Evolutionary conservation across 2,329 filamentous ascomycete species (phyloP), one percentile per base, ranked within the genome.

Genomic region (Alternaria sp.): DNA sequence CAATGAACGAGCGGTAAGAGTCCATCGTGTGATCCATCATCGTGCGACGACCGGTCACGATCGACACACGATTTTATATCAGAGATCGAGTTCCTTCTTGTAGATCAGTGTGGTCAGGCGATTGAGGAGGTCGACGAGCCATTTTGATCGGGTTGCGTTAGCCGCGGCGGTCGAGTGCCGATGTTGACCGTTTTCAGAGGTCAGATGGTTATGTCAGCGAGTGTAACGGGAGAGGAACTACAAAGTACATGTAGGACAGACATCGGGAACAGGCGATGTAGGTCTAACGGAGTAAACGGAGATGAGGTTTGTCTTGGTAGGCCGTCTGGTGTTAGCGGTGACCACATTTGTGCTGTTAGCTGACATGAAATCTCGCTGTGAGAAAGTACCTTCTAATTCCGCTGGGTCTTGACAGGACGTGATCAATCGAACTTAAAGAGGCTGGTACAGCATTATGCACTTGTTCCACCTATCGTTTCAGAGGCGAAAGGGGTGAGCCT

Each of bases 21-120:
- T 28, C 44, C 45, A 58, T 47, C 55, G 23, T 58, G 28, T 49
- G 58, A 51, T 28, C 53, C 14, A 10, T 18, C 15, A 14, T 54
- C 47, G 57, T 59, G 49, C 44, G 47, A 45, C 20, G 15, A 28
- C 26, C 33, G 33, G 28, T 49, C 11, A 33, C 33, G 33, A 45
- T 50, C 53, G 46, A n/a, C 45, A 43, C 18, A 50, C 15, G 33
- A 15, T 50, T 18, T 14, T 18, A 15, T 53, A 21, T 53, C 49
- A 33, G n/a, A 41, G 49, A 37, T 23, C 28, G 15, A 25, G 37
- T 33, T 41, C 15, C 11, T 41, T 12, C 14, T 12, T 28, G 45
- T 44, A 30, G 20, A 30, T 47, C 33, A 50, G 30, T 7, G 25
- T 57, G 45, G 45, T 57, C 58, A 61, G 58, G 30, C 51, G 58